These are phyloP conservation scores for Gloeostereum incarnatum DNA, from an alignment of 768 basidiomycete genomes.

Conservation along the genomic window DNA sequence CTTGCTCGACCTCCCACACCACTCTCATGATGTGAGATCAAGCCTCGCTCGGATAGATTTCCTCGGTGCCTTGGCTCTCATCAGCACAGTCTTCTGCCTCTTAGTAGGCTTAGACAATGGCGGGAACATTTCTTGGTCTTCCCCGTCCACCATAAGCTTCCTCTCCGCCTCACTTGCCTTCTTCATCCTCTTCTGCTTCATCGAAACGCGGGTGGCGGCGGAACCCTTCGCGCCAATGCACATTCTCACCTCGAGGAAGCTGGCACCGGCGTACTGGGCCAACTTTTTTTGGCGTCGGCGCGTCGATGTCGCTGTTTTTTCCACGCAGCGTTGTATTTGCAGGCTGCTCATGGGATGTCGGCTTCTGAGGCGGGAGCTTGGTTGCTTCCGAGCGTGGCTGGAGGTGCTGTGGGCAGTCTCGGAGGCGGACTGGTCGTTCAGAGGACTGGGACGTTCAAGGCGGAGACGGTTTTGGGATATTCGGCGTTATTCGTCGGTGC, in stretches of 20 bases:
- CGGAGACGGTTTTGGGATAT: constrained; percentile 37
- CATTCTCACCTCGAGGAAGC: constrained; percentile 39
- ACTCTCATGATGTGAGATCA: constrained; percentile 18
- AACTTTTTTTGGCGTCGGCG: constrained; percentile 48
- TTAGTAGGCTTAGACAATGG: constrained; percentile 50
- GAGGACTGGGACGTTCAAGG: constrained; percentile 47
- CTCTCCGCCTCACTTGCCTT: constrained; percentile 23
- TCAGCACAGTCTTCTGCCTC: constrained; percentile 45
- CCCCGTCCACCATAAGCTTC: constrained; percentile 24
- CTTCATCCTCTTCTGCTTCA: constrained; percentile 27
- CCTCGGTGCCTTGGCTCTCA: constrained; percentile 43
- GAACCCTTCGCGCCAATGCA: constrained; percentile 53
- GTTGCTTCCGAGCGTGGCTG: constrained; percentile 39
- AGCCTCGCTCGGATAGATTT: constrained; percentile 60
- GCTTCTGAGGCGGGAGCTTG: constrained; percentile 42
- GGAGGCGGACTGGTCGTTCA: constrained; percentile 46
- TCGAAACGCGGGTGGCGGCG: constrained; percentile 41
- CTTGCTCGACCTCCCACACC: constrained; percentile 43
- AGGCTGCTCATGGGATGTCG: constrained; percentile 40
- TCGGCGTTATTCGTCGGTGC: constrained; percentile 27
- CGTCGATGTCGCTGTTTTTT: constrained; percentile 37
- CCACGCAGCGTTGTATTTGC: constrained; percentile 47
- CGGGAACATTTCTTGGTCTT: constrained; percentile 39
- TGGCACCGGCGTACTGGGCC: constrained; percentile 46
- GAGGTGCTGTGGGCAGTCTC: constrained; percentile 39